Conservation (phyloP, 192 early-diverging fungal species). For the Neocallimastix lanati region DNA sequence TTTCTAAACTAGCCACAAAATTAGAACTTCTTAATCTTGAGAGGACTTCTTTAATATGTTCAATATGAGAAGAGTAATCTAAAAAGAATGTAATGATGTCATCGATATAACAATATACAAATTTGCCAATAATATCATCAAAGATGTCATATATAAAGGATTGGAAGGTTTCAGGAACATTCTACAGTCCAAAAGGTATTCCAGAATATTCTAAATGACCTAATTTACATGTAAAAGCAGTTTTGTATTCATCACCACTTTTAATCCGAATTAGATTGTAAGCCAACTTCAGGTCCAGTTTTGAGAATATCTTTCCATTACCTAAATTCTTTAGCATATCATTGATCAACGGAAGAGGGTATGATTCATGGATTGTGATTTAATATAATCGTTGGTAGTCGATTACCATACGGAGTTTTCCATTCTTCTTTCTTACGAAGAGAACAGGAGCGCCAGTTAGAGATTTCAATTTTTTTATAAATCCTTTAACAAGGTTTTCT, state of each 20-base stretch:
- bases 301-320: conserved; percentile 6
- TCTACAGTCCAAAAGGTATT: conserved; percentile 15
- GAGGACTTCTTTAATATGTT: conserved; percentile 9
- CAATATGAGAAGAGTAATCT: not conserved
- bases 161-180: conserved; percentile 19
- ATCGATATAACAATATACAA: not conserved
- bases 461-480: conserved; percentile 4
- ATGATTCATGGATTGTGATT: conserved; percentile 11
- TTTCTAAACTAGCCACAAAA: conserved; percentile 13
- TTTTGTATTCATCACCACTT: conserved; percentile 6
- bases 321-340: conserved; percentile 9
- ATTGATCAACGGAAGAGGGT: conserved; percentile 16
- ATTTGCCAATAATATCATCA: conserved; percentile 2
- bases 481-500: conserved; percentile 6
- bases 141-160: conserved; percentile 16
- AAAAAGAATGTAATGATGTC: not conserved
- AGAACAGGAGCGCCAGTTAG: conserved; percentile 12
- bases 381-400: conserved; percentile 20
- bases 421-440: conserved; percentile 21
- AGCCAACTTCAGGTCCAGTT: not conserved
- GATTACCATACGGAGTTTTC: conserved; percentile 7
- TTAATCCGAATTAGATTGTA: conserved; percentile 3
- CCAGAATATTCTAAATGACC: conserved; percentile 12
- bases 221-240: conserved; percentile 9
- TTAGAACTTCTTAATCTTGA: conserved; percentile 6